Evolutionary conservation across 192 early-diverging fungal genomes (phyloP).

Genomic region (Coemansia sp.): DNA sequence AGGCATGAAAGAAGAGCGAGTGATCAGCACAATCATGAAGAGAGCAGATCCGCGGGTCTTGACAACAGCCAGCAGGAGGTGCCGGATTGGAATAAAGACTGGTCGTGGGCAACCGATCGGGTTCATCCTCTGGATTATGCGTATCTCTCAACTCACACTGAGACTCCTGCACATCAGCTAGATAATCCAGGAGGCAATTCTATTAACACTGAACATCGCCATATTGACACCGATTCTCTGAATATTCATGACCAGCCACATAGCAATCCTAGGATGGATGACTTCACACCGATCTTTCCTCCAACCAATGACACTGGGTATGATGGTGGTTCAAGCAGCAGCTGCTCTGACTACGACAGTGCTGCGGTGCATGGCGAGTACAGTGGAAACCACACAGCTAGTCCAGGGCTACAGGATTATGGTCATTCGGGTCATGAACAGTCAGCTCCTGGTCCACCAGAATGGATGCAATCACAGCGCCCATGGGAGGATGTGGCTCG

Average conservation of each 20-base stretch:
- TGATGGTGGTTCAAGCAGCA: neutral
- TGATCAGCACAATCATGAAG: neutral
- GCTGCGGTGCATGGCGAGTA: neutral
- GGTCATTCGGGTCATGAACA: neutral
- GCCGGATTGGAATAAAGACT: constrained; percentile 57
- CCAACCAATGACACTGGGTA: neutral
- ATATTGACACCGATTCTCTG: neutral
- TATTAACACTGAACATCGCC: neutral
- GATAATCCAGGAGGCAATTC: too few species aligned
- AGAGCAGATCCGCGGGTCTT: neutral
- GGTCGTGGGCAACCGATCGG: constrained; percentile 53
- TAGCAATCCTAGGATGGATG: neutral
- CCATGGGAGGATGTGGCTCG: constrained; percentile 61
- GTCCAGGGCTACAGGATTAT: neutral
- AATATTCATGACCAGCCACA: neutral
- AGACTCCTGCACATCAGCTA: neutral
- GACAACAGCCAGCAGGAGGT: constrained; percentile 24
- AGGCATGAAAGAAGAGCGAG: neutral
- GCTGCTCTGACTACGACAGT: neutral
- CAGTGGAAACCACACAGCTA: neutral
- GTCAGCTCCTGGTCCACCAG: constrained; percentile 15
- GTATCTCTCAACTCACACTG: constrained; percentile 31
- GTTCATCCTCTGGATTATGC: constrained; percentile 53
- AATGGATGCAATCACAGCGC: constrained; percentile 55
- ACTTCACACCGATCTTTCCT: neutral